Evolutionary conservation across 352 stramenopile genomes (phyloP).

Genomic region (Phytopythium mirpurense): DNA sequence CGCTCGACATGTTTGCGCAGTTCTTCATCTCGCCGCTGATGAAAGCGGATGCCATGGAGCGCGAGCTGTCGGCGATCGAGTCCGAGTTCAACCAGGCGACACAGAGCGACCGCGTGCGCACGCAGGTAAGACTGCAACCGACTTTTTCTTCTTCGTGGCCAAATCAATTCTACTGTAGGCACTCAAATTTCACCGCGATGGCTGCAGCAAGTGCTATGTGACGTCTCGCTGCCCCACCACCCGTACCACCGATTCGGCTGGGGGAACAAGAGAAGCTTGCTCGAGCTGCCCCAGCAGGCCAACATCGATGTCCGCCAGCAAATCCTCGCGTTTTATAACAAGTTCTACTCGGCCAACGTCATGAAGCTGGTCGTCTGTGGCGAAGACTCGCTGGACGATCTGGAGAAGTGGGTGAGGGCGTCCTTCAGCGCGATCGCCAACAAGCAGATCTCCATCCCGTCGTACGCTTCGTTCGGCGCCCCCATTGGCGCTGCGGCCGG

Average conservation of each 20-base stretch:
- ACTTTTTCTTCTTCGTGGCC: too few species aligned
- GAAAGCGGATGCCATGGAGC: conserved; percentile 68
- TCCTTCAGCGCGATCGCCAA: conserved; percentile 66
- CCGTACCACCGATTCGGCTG: conserved; percentile 83
- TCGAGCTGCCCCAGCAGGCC: conserved; percentile 31
- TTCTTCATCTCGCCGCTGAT: conserved; percentile 92
- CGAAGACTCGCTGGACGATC: conserved; percentile 60
- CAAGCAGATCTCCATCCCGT: conserved; percentile 35
- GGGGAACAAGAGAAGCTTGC: conserved; percentile 77
- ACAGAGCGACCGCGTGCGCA: conserved; percentile 67
- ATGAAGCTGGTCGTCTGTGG: conserved; percentile 84
- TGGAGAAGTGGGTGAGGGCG: conserved; percentile 55
- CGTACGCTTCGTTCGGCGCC: conserved; percentile 31
- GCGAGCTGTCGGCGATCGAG: conserved; percentile 84
- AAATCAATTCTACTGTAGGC: too few species aligned
- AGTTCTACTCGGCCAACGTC: conserved; percentile 75
- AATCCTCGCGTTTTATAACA: conserved; percentile 62
- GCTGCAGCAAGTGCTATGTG: conserved; percentile 68
- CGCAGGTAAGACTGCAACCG: conserved; percentile 23
- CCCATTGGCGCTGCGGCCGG: conserved; percentile 48
- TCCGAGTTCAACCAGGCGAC: conserved; percentile 83
- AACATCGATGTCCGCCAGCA: conserved; percentile 53
- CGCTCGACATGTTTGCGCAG: conserved; percentile 92
- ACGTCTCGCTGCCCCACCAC: conserved; percentile 39
- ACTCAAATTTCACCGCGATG: neutral